Base-by-base conservation (phyloP, 257 asterid genomes). In the Sherardia arvensis region DNA sequence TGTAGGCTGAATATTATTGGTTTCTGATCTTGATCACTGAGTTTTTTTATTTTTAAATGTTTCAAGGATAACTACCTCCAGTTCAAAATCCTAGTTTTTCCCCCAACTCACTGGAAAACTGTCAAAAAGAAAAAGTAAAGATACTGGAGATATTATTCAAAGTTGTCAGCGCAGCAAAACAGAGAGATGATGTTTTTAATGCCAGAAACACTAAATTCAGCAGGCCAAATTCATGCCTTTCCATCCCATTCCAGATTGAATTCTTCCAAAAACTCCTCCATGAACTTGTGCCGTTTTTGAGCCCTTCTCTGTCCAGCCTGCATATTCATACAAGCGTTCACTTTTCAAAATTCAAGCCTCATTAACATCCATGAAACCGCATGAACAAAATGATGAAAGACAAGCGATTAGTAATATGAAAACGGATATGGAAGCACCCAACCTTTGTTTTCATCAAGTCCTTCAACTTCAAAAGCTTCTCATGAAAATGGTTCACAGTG, bases 221-320 rank as follows among this genome's bases (percentile, higher is more conserved):
- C 45, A 53, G 29, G 56, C 66, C 69, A 57, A 47, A 58, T 67
- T 89, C 87, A 89, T 67, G 97, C 96, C 75, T 78, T 77, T 47
- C 97, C 97, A 38, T 84, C 87, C 97, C 97, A 93, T 78, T 92
- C 99, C 71, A 77, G 72, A 61, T 89, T 85, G 65, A 92, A 92
- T 77, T 89, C 97, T 66, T 77, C 70, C 75, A 89, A 61, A 73
- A 85, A 89, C 49, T 84, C 90, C 76, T 87, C 88, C 96, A 93
- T 89, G 80, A 89, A 85, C 66, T 77, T 87, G 86, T 87, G 97
- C 87, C 99, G 77, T 66, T 69, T 80, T 49, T 85, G 91, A 2
- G 99, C 99, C 81, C 99, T 80, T 70, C 55, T 66, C 66, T 66
- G 76, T 26, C 99, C 97, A 53, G 98, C 96, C 96, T 91, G 91